Conservation (phyloP, 2,329 filamentous ascomycete species). For the Fusarium proliferatum region DNA sequence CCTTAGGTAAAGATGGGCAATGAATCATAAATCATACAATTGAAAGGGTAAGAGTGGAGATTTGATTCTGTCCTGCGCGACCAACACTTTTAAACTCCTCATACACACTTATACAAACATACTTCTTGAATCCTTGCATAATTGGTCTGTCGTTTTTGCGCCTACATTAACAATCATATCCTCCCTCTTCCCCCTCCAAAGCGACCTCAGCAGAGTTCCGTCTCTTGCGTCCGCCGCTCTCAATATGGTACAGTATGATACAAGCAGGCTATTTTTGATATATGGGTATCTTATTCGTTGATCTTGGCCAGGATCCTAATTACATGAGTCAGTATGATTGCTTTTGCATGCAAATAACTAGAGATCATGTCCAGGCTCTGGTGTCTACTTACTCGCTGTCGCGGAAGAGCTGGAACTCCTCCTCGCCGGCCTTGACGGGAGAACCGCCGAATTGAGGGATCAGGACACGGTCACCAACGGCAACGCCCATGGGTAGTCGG, state of each 20-base stretch:
- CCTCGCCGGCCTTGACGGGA: constrained; percentile 96
- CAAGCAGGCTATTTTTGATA: constrained; percentile 41
- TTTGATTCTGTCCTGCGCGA: constrained; percentile 44
- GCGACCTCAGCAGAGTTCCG: constrained; percentile 13
- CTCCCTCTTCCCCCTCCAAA: constrained; percentile 22
- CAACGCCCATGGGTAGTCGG: constrained; percentile 84
- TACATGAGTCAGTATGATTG: constrained; percentile 20
- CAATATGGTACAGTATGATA: constrained; percentile 53
- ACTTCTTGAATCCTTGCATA: constrained; percentile 10
- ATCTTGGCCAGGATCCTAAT: constrained; percentile 96
- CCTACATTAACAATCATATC: constrained; percentile 41
- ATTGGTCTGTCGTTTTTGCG: constrained; percentile 32
- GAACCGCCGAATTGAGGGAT: constrained; percentile 97
- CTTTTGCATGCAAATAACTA: no score
- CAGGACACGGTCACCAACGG: constrained; percentile 88
- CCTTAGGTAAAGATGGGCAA: neutral
- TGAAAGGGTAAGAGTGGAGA: constrained; percentile 47
- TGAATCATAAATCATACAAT: constrained; percentile 13
- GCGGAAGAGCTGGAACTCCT: constrained; percentile 95
- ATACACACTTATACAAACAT: constrained; percentile 21
- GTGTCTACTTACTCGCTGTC: constrained; percentile 86
- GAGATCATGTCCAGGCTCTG: no score
- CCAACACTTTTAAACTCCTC: constrained; percentile 26
- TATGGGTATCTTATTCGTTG: constrained; percentile 76
- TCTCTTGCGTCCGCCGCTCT: constrained; percentile 34